A percentile compares a stretch with the other conserved stretches of the same genome.
Conservation (phyloP, 352 stramenopile species). For the Phytophthora podocarpi region DNA sequence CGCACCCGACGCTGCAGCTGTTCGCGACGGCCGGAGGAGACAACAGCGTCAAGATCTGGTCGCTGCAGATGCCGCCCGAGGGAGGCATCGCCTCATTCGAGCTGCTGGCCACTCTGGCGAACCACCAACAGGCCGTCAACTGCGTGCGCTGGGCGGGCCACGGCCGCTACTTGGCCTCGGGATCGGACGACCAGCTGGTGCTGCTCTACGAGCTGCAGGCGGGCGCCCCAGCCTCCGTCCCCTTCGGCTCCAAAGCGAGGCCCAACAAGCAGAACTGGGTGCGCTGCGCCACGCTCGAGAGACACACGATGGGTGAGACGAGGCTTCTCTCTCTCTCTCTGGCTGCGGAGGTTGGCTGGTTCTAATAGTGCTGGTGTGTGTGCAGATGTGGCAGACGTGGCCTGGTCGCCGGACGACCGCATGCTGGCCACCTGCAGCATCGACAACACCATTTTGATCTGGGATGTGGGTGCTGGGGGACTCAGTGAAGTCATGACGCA, state of each 20-base stretch:
- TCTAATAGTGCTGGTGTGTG: slow-evolving; percentile 13
- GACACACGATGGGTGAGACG: slow-evolving; percentile 79
- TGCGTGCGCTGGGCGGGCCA: slow-evolving; percentile 84
- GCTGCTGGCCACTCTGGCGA: slow-evolving; percentile 78
- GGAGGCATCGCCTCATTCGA: slow-evolving; percentile 73
- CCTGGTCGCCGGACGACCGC: slow-evolving; percentile 87
- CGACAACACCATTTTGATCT: slow-evolving; percentile 90
- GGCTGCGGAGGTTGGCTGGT: neutral
- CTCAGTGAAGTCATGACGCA: slow-evolving; percentile 76
- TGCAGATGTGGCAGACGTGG: slow-evolving; percentile 83
- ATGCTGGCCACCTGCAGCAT: slow-evolving; percentile 90
- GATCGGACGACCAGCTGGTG: slow-evolving; percentile 84
- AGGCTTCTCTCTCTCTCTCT: neutral
- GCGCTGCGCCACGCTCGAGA: slow-evolving; percentile 78
- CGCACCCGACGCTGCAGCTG: slow-evolving; percentile 71
- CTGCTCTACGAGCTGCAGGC: slow-evolving; percentile 83
- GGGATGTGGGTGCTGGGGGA: slow-evolving; percentile 66
- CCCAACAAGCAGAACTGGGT: slow-evolving; percentile 89
- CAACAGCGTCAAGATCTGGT: slow-evolving; percentile 88
- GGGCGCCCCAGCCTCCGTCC: slow-evolving; percentile 63
- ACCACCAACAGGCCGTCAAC: slow-evolving; percentile 88
- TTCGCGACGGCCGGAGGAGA: slow-evolving; percentile 85
- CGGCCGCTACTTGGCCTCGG: slow-evolving; percentile 81
- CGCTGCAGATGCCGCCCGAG: slow-evolving; percentile 39
- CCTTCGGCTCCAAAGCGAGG: slow-evolving; percentile 79